Evolutionary conservation across 2,329 filamentous ascomycete species (phyloP).

Genomic region (Ceratocystis smalleyi): DNA sequence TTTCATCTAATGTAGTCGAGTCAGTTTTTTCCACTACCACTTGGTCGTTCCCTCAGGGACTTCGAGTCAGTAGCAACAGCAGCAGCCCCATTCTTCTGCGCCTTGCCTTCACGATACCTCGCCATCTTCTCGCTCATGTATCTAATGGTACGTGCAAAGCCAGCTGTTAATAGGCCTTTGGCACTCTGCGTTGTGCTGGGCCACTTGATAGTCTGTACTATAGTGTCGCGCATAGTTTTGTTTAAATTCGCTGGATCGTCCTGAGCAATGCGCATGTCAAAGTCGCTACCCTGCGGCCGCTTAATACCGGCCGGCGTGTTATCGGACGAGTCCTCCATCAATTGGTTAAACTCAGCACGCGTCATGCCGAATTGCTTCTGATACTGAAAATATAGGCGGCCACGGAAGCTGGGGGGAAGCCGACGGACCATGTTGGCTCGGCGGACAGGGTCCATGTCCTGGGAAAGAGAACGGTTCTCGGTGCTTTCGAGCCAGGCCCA

Average conservation of each 20-base stretch:
- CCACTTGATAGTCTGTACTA: conserved; percentile 82
- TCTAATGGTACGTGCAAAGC: conserved; percentile 49
- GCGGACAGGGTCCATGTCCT: conserved; percentile 85
- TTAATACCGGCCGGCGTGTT: conserved; percentile 53
- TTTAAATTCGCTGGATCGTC: conserved; percentile 53
- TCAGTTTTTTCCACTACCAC: neutral
- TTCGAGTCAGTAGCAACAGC: neutral
- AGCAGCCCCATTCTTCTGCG: conserved; percentile 18
- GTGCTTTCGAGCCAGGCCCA: conserved; percentile 29
- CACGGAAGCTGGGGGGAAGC: conserved; percentile 70
- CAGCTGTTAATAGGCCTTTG: conserved; percentile 71
- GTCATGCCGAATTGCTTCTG: conserved; percentile 82
- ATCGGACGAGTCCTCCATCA: conserved; percentile 64
- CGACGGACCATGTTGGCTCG: conserved; percentile 94
- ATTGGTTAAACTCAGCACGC: conserved; percentile 63
- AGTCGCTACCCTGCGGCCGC: conserved; percentile 62
- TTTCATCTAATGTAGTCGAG: neutral
- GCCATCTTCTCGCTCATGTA: conserved; percentile 72
- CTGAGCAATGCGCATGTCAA: conserved; percentile 69
- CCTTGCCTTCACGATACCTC: conserved; percentile 41
- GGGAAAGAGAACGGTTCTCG: conserved; percentile 53
- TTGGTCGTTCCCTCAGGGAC: neutral
- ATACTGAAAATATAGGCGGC: conserved; percentile 87
- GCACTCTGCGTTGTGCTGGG: conserved; percentile 75
- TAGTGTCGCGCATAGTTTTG: conserved; percentile 55